These are phyloP conservation scores for Emmonsia crescens DNA, from an alignment of 2,329 filamentous ascomycete genomes.

Conservation along the genomic window DNA sequence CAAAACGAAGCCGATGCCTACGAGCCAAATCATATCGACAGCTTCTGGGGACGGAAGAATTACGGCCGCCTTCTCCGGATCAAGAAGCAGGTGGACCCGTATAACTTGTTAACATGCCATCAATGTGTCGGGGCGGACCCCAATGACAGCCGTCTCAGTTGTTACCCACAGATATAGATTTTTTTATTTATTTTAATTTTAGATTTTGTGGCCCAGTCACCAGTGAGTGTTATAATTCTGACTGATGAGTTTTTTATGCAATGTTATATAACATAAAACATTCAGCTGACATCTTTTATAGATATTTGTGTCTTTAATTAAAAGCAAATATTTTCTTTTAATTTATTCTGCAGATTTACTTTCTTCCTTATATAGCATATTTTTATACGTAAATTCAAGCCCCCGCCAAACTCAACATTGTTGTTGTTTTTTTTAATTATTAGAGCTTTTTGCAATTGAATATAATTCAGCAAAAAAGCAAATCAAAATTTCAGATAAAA, in stretches of 20 bases:
- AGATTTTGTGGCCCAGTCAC: not conserved
- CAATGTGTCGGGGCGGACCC: slow-evolving; percentile 43
- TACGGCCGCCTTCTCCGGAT: slow-evolving; percentile 26
- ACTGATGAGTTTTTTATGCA: not conserved
- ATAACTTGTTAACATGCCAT: slow-evolving; percentile 36
- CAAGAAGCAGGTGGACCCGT: slow-evolving; percentile 34
- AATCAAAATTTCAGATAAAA: no score
- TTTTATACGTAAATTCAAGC: no score
- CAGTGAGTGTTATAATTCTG: not conserved
- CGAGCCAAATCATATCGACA: slow-evolving; percentile 29
- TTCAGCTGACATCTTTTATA: not conserved
- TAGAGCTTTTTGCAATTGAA: no score
- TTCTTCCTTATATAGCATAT: not conserved
- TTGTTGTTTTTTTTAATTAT: no score
- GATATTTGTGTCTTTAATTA: no score
- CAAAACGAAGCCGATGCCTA: slow-evolving; percentile 28
- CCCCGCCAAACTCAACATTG: no score
- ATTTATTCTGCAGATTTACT: not conserved
- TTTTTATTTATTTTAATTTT: not conserved
- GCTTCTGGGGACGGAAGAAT: slow-evolving; percentile 31
- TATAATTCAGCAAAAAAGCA: no score
- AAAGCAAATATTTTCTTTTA: not conserved
- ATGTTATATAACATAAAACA: no score
- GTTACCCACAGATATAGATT: slow-evolving; percentile 3
- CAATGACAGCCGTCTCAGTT: slow-evolving; percentile 2